Conservation (phyloP, 75 land plant species). For the Pinus albicaulis region DNA sequence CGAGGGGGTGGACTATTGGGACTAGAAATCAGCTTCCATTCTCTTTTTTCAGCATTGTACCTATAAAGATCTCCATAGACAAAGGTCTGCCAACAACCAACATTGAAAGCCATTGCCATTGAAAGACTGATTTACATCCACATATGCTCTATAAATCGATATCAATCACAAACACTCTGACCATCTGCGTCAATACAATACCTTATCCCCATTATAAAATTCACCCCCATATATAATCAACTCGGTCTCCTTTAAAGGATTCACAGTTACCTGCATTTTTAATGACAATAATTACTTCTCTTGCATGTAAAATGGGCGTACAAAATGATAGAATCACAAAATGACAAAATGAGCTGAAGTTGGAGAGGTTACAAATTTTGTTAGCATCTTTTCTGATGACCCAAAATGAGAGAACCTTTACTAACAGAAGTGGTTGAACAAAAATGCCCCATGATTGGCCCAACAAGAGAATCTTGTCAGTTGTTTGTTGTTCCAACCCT, state of each 20-base stretch:
- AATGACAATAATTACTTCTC: not conserved
- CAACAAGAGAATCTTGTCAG: too few relatives aligned
- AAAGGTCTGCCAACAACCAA: conserved; percentile 63
- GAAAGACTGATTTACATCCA: not conserved
- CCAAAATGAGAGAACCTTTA: not conserved
- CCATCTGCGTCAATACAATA: conserved; percentile 12
- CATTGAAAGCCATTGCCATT: not conserved
- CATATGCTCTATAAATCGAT: conserved; percentile 3
- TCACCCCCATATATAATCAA: conserved; percentile 96
- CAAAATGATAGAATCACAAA: not conserved
- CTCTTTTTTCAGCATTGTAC: conserved; percentile 85
- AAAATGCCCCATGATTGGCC: too few relatives aligned
- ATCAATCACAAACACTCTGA: not conserved
- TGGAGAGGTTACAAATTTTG: not conserved
- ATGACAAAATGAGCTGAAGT: not conserved
- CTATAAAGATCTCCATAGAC: conserved; percentile 96
- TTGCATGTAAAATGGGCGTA: not conserved
- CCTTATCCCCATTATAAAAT: conserved; percentile 97
- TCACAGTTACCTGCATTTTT: conserved; percentile 63
- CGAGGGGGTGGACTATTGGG: conserved; percentile 99
- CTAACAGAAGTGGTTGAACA: not conserved
- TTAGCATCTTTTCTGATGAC: not conserved
- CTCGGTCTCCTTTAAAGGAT: conserved; percentile 93
- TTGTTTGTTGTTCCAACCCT: too few relatives aligned
- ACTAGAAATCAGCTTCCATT: conserved; percentile 96